Evolutionary conservation across 1,284 basidiomycete species (phyloP), one percentile per base, ranked within the genome.

Genomic region (Cryptococcus floricola): DNA sequence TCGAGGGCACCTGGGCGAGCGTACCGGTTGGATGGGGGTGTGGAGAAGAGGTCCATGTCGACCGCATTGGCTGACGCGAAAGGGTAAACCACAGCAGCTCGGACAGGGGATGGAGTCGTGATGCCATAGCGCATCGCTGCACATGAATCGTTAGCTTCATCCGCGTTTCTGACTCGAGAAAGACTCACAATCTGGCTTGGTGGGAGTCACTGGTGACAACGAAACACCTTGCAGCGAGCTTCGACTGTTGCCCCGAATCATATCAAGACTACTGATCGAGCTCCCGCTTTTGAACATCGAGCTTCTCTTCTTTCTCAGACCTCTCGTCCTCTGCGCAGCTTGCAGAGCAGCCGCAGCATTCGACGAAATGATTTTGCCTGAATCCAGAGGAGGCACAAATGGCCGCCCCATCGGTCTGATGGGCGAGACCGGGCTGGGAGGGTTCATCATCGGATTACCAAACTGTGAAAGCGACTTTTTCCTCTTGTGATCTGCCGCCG

Each of bases 261-360:
- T 57, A 43, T 60, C 64, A 39, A 74, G 66, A 59, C 68, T 73
- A 9, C 66, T 64, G n/a, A 56, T 64, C 3, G 71, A 73, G 18
- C 64, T 65, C 34, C 64, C 64, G 9, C 60, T 55, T 23, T 57
- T 67, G 50, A 74, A 76, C 69, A 76, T 68, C 12, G 66, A 58
- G 44, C 74, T 76, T 7, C 72, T 68, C 57, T 77, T 77, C 25
- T 75, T 55, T n/a, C 74, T 60, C 54, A 77, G 54, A 2, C 76
- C 76, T 14, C 72, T 60, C 13, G 62, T 62, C 39, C 54, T 59
- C 48, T 60, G 64, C 39, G 62, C 31, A 34, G 31, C 65, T n/a
- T 53, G 48, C 41, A 62, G 56, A 5, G 60, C 55, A 48, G 59
- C 59, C 6, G 59, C 59, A 25, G 63, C 62, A 39, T 62, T 65